Conservation (phyloP, 208 protist genomes). For the Acanthamoeba polyphaga region DNA sequence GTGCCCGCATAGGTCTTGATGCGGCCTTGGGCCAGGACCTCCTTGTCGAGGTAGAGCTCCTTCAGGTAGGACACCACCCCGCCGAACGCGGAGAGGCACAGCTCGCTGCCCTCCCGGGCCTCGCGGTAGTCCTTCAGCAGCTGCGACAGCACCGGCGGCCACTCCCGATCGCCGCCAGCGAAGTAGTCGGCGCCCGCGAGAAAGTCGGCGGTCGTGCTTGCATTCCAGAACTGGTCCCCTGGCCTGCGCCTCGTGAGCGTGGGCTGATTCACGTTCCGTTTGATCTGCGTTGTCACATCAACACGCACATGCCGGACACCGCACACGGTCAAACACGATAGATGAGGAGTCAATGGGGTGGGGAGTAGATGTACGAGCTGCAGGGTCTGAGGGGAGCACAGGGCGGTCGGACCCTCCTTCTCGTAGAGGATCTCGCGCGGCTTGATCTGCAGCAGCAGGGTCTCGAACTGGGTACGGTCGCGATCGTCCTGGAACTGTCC, state of each 20-base stretch:
- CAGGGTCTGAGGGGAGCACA: conserved; percentile 35
- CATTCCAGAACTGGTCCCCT: conserved; percentile 14
- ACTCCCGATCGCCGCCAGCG: neutral
- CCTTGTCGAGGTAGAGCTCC: conserved; percentile 79
- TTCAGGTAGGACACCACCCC: conserved; percentile 80
- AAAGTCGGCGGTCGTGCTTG: conserved; percentile 21
- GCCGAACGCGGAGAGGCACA: conserved; percentile 77
- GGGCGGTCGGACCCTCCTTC: conserved; percentile 8
- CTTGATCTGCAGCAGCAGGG: conserved; percentile 79
- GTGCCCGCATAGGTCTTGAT: neutral
- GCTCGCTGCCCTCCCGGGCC: neutral
- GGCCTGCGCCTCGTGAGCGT: conserved; percentile 12
- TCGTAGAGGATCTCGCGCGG: conserved; percentile 82
- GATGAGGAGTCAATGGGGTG: neutral
- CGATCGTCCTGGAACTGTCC: conserved; percentile 77
- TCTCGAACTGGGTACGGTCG: conserved; percentile 78
- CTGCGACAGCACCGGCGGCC: neutral
- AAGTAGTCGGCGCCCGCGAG: neutral
- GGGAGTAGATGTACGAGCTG: neutral
- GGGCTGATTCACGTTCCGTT: conserved; percentile 5
- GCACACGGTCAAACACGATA: neutral
- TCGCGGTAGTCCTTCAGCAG: neutral
- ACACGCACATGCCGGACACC: neutral
- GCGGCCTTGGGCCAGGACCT: conserved; percentile 69
- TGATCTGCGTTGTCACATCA: neutral